Evolutionary conservation across 768 basidiomycete genomes (phyloP), one percentile per base, ranked within the genome.

Genomic region (Pleurotus eryngii): DNA sequence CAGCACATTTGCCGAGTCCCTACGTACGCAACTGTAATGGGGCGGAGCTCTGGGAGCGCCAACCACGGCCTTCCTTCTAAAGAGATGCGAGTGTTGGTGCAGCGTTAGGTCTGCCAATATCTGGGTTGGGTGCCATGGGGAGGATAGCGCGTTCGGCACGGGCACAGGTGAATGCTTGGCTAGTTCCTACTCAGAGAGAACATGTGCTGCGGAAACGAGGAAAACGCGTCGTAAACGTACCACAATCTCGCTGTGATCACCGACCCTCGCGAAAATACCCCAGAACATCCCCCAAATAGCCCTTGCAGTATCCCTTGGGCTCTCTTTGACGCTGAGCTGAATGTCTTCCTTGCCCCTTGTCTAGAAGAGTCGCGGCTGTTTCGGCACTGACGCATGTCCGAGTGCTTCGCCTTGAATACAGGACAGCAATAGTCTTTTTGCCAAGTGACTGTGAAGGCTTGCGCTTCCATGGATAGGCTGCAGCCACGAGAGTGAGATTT

Each of bases 61-160:
- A 8, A 9, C 30, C 30, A 35, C 30, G 8, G 30, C 24, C 37
- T 24, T 30, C 22, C 38, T 50, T 58, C 61, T 42, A 63, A 90
- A 89, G 6, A 81, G 70, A 61, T 82, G 74, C 0, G 81, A 79
- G 57, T 85, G 77, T 67, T 97, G 94, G 64, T 92, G 85, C 14
- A 98, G 79, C 0, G 95, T 95, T 4, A 98, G 70, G 75, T 98
- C 95, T 2, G 97, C 97, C 26, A 99, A 86, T 59, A 89, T 85
- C 67, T 99, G 97, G 0, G 95, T 95, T 2, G 97, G 97, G 68
- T 99, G 97, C 89, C 93, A 99, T 43, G 95, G 82, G 15, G 89
- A 90, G 2, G 94, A 97, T n/a, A 99, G 86, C 4, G 97, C 97
- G 69, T 98, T 99, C 68, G 97, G 79, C 15, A 99, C 93, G 2